Conservation (phyloP, 805 yeast genomes). For the Lipomyces sp. region DNA sequence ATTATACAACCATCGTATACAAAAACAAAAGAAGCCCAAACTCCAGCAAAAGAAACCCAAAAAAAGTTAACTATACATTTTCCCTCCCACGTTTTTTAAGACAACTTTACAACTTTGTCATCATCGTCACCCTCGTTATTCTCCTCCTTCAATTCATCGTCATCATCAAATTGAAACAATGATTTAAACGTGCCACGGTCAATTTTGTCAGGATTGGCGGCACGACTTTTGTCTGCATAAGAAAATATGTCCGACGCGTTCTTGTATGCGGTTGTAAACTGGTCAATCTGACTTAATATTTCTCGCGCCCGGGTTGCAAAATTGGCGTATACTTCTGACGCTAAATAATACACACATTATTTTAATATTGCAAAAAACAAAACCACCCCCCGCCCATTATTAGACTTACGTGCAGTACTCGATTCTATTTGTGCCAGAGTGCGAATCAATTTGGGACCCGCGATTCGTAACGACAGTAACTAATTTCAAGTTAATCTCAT, state of each 20-base stretch:
- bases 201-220: neutral
- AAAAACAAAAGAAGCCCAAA: too few species aligned
- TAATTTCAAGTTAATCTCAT: neutral
- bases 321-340: slow-evolving; percentile 11
- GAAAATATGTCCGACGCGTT: slow-evolving; percentile 13
- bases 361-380: too few species aligned
- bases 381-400: too few species aligned
- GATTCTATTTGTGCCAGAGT: slow-evolving; percentile 6
- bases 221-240: slow-evolving; percentile 13
- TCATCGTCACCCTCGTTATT: neutral
- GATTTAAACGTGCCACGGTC: neutral
- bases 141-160: neutral
- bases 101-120: neutral
- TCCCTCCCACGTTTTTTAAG: neutral
- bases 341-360: neutral
- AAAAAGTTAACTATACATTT: neutral
- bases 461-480: slow-evolving; percentile 16
- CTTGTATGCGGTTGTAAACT: slow-evolving; percentile 10
- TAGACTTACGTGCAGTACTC: slow-evolving; percentile 1
- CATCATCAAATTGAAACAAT: neutral
- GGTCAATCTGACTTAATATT: slow-evolving; percentile 9
- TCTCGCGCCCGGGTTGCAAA: slow-evolving; percentile 17
- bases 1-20: too few species aligned
- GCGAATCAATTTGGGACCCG: slow-evolving; percentile 17
- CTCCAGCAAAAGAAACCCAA: neutral